A percentile compares a stretch with the other conserved stretches of the same genome.
Evolutionary conservation across 352 stramenopile species (phyloP).

Genomic region (Phytophthora sp.): DNA sequence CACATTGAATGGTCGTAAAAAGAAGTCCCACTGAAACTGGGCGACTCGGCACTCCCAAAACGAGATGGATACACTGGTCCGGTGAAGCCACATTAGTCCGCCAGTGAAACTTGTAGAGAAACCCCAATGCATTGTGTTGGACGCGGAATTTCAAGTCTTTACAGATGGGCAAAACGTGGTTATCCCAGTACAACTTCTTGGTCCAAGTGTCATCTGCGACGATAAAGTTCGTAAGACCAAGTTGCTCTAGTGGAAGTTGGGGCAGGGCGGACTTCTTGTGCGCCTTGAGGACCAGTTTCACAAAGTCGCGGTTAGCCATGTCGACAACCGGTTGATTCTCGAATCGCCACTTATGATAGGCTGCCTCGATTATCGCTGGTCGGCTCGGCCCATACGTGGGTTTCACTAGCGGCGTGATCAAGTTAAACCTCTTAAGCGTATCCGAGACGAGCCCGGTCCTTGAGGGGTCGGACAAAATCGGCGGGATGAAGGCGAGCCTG

Average conservation of each 20-base stretch:
- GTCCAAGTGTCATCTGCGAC: background rate
- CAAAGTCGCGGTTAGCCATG: slow-evolving; percentile 3
- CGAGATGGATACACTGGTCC: background rate
- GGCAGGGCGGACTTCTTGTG: background rate
- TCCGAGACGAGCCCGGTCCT: background rate
- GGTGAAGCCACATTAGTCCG: background rate
- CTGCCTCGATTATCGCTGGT: background rate
- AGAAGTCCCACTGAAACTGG: background rate
- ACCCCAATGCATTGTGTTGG: too few relatives aligned
- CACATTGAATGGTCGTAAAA: background rate
- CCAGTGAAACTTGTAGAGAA: too few relatives aligned
- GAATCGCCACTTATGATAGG: slow-evolving; percentile 1
- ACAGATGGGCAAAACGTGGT: slow-evolving; percentile 4
- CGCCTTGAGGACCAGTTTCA: background rate
- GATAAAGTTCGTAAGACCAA: background rate
- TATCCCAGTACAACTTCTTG: background rate
- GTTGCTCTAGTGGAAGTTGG: background rate
- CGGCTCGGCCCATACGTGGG: background rate
- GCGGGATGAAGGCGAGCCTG: background rate
- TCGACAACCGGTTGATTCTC: background rate
- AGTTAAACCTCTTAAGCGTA: too few relatives aligned
- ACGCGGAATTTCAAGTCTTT: too few relatives aligned
- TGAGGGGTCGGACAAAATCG: background rate
- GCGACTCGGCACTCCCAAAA: slow-evolving; percentile 8
- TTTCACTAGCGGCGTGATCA: too few relatives aligned